phyloP scores from a whole-genome alignment of 352 stramenopile genomes.

The Phytopythium oedochilum region DNA sequence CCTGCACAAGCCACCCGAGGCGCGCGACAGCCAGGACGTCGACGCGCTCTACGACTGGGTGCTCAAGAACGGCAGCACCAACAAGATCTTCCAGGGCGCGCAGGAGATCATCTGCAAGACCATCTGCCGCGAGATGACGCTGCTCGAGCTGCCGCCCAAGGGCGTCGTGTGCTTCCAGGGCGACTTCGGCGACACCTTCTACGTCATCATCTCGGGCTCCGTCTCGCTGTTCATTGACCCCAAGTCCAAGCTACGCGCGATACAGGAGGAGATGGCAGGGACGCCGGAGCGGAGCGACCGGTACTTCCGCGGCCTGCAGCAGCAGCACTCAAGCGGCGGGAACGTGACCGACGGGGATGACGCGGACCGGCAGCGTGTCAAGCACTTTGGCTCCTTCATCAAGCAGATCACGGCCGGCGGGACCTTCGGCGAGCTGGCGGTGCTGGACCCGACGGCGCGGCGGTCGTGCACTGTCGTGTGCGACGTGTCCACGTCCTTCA shows the following conservation, averaged over 20 bases:
- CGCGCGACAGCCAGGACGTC: slow-evolving; percentile 48
- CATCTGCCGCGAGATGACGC: slow-evolving; percentile 85
- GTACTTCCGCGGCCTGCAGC: slow-evolving; percentile 2
- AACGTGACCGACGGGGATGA: slow-evolving; percentile 15
- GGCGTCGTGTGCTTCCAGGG: slow-evolving; percentile 78
- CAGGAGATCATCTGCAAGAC: slow-evolving; percentile 88
- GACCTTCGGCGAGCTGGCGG: slow-evolving; percentile 76
- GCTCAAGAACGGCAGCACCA: slow-evolving; percentile 74
- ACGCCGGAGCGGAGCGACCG: neutral
- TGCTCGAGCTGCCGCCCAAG: slow-evolving; percentile 53
- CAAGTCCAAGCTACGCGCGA: slow-evolving; percentile 32
- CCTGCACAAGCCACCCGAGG: slow-evolving; percentile 36
- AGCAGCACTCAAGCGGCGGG: neutral
- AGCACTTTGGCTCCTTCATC: slow-evolving; percentile 65
- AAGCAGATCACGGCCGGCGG: slow-evolving; percentile 70
- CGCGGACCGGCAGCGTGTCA: slow-evolving; percentile 18
- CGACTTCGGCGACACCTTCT: slow-evolving; percentile 82
- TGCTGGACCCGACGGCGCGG: slow-evolving; percentile 72
- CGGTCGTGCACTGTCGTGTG: slow-evolving; percentile 75
- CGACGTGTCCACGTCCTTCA: slow-evolving; percentile 71
- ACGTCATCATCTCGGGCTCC: slow-evolving; percentile 66
- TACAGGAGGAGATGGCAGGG: slow-evolving; percentile 14
- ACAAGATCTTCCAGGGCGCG: slow-evolving; percentile 75
- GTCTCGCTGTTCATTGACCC: slow-evolving; percentile 76
- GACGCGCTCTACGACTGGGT: slow-evolving; percentile 79